Evolutionary conservation across 2,329 filamentous ascomycete species (phyloP).

Genomic region (Aureobasidium pullulans): DNA sequence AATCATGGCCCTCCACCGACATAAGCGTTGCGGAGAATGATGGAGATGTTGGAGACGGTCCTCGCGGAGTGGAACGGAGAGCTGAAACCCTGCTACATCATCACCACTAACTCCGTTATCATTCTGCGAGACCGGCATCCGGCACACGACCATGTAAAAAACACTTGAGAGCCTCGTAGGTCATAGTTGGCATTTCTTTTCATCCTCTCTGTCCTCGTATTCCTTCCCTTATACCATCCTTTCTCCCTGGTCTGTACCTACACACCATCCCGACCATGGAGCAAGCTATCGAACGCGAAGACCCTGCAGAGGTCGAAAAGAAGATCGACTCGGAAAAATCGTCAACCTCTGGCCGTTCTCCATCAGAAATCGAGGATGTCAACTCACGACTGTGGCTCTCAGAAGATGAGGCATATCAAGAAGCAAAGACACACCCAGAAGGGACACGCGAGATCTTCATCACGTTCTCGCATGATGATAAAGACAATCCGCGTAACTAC

Average conservation of each 20-base stretch:
- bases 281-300: constrained; percentile 13
- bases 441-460: constrained; percentile 19
- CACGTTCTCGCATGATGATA: constrained; percentile 19
- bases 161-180: background rate
- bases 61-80: constrained; percentile 2
- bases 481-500: constrained; percentile 36
- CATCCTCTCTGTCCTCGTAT: background rate
- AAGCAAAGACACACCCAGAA: constrained; percentile 17
- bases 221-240: background rate
- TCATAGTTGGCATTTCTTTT: background rate
- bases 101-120: background rate
- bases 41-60: background rate
- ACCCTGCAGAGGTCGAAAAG: constrained; percentile 12
- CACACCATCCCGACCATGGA: background rate
- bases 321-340: constrained; percentile 11
- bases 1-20: background rate
- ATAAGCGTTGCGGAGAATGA: constrained; percentile 2
- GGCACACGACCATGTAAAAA: background rate
- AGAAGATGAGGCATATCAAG: constrained; percentile 18
- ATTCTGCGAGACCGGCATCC: background rate
- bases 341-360: background rate
- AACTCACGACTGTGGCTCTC: constrained; percentile 5
- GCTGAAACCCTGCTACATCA: background rate
- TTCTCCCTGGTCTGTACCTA: no score
- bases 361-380: constrained; percentile 4